Evolutionary conservation across 805 yeast species (phyloP), one percentile per base, ranked within the genome.

Genomic region (Starmerella floricola): DNA sequence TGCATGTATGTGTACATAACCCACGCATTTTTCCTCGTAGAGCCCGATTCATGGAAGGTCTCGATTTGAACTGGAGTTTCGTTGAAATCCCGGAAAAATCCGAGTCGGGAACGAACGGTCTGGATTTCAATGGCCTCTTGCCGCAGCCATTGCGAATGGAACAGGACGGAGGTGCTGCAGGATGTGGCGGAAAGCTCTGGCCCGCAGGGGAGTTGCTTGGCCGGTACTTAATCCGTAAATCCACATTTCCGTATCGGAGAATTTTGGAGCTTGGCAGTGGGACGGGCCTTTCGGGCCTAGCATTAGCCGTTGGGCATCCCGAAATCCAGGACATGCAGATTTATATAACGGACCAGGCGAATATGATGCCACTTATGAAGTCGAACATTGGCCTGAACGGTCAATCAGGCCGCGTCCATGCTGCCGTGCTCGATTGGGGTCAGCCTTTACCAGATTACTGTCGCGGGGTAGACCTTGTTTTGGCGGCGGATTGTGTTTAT

Each of bases 111-210:
- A 53, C 55, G 16, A 51, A 62, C 1, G 64, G 57, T 36, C 55
- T 68, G 34, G 59, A 62, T 11, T 67, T 67, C 44, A 66, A 63
- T 31, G 68, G 69, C 1, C 57, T 64, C 36, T 53, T 68, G 19
- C 42, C 52, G 6, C 61, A 61, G 1, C 61, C 62, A 1, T 55
- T 72, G 24, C 54, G 62, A 47, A 64, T 74, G 21, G 62, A 59
- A 44, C 75, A 71, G 47, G 78, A 74, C 50, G 78, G 78, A 31
- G 79, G 79, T 6, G 72, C 66, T 1, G 55, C 66, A 4, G 79
- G 79, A 2, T 74, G 79, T 55, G 79, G 79, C n/a, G 79, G 79
- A 3, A 69, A 72, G 44, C 62, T 74, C 4, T 74, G 79, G 79
- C 64, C 74, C 2, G 77, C 79, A 8, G 79, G 79, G 15, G 74